A percentile compares a stretch with the other conserved stretches of the same genome.
These are phyloP conservation scores for Lizonia empirigonia DNA, from an alignment of 2,329 filamentous ascomycete genomes.

Conservation along the genomic window DNA sequence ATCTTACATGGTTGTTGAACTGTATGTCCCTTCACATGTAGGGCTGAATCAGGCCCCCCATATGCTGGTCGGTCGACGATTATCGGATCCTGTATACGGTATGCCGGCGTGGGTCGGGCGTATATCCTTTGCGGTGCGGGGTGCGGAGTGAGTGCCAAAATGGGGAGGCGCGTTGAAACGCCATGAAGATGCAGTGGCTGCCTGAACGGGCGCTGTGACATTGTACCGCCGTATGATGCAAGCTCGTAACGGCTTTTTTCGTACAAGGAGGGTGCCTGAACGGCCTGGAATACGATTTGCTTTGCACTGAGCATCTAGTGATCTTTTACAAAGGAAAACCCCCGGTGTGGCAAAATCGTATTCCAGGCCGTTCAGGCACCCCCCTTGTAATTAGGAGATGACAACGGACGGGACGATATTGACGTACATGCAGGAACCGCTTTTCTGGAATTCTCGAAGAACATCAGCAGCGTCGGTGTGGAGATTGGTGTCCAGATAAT, in stretches of 20 bases:
- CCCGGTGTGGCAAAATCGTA: too few relatives aligned
- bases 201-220: too few relatives aligned
- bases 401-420: conserved; percentile 3
- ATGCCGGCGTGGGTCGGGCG: conserved; percentile 6
- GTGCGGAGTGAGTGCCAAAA: conserved; percentile 1
- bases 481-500: conserved; percentile 2
- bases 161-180: neutral
- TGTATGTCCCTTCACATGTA: neutral
- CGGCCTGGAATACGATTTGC: too few relatives aligned
- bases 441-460: conserved; percentile 8
- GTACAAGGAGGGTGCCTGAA: too few relatives aligned
- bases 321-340: too few relatives aligned
- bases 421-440: neutral
- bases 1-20: too few relatives aligned
- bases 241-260: conserved; percentile 1
- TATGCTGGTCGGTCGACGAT: too few relatives aligned
- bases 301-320: too few relatives aligned
- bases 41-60: too few relatives aligned
- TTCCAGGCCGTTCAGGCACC: too few relatives aligned
- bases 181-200: conserved; percentile 2
- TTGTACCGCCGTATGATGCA: neutral
- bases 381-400: conserved; percentile 1
- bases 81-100: too few relatives aligned
- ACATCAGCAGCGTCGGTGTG: conserved; percentile 8
- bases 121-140: neutral